Conservation (phyloP, 441 rosid species). For the Metrosideros polymorpha region DNA sequence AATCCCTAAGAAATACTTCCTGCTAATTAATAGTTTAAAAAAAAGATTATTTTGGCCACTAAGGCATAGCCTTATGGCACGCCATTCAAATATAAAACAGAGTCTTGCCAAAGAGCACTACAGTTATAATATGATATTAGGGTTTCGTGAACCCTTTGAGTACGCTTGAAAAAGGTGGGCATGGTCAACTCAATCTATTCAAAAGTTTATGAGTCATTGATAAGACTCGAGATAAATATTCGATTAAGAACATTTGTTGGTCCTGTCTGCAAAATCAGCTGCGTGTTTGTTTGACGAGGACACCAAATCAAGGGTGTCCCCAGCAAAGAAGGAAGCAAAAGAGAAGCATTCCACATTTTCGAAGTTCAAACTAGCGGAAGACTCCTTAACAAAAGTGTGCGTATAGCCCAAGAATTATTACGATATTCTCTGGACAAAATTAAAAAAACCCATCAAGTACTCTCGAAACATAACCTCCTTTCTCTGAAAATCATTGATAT, state of each 20-base stretch:
- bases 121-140: background rate
- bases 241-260: background rate
- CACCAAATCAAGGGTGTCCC: background rate
- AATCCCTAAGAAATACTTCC: background rate
- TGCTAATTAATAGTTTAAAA: background rate
- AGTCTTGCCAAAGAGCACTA: background rate
- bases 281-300: background rate
- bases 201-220: background rate
- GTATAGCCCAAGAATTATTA: background rate
- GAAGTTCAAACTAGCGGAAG: background rate
- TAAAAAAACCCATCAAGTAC: background rate
- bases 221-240: background rate
- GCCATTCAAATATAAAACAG: background rate
- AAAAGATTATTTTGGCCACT: background rate
- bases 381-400: background rate
- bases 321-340: background rate
- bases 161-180: background rate
- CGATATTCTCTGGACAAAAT: background rate
- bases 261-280: background rate
- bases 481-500: background rate
- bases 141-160: background rate
- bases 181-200: background rate
- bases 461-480: background rate
- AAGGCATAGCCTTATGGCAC: background rate
- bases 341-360: background rate